Conservation (phyloP, 345 rosid genomes). For the Linum lewisii region DNA sequence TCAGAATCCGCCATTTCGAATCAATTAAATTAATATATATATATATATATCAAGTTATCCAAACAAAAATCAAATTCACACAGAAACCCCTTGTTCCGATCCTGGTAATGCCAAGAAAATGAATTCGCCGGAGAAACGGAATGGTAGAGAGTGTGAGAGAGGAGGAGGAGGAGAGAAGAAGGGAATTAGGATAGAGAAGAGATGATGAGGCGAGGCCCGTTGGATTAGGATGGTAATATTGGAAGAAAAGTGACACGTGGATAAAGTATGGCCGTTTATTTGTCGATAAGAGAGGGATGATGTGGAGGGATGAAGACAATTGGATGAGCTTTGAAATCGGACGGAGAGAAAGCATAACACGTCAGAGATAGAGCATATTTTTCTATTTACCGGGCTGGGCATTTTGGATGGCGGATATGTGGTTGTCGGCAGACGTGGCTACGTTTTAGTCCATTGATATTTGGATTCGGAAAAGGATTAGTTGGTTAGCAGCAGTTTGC, state of each 20-base stretch:
- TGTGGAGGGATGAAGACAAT: not conserved
- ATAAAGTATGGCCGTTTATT: not conserved
- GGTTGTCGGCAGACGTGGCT: too few relatives aligned
- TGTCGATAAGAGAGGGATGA: conserved; percentile 10
- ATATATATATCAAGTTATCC: not conserved
- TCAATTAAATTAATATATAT: too few relatives aligned
- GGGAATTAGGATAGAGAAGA: not conserved
- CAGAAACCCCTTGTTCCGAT: not conserved
- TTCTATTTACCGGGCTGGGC: too few relatives aligned
- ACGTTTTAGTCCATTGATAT: too few relatives aligned
- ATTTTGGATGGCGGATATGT: too few relatives aligned
- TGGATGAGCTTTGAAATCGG: not conserved
- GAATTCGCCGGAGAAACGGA: conserved; percentile 4
- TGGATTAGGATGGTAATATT: conserved; percentile 13
- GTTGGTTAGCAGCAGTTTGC: too few relatives aligned
- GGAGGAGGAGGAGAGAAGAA: not conserved
- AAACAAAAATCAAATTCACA: not conserved
- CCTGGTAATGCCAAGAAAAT: not conserved
- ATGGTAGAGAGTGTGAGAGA: not conserved
- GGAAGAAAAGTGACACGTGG: conserved; percentile 4
- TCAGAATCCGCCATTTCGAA: conserved; percentile 75
- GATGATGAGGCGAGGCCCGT: conserved; percentile 12
- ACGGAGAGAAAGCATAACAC: too few relatives aligned
- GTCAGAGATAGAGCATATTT: too few relatives aligned
- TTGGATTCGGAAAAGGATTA: too few relatives aligned